Base-by-base conservation (phyloP, 2,329 filamentous ascomycete genomes). In the Fusarium caatingaense region DNA sequence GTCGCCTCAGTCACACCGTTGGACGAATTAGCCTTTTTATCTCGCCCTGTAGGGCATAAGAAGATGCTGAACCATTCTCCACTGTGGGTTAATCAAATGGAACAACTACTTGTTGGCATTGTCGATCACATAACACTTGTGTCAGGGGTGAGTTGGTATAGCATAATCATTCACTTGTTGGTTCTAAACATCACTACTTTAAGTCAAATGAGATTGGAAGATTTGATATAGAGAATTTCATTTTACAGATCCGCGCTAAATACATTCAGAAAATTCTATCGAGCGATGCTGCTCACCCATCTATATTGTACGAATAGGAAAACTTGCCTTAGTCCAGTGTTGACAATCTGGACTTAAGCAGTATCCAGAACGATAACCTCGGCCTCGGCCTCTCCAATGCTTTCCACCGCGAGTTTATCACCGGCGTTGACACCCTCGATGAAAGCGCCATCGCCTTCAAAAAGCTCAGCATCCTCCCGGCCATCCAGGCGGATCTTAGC, bases 391-490 rank as follows among this genome's bases (percentile, higher is more conserved):
- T 89, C 88, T 3, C 91, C 91, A 37, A 92, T 83, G 74, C 88
- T 92, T 80, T 93, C 89, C 34, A 93, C 84, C 3, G 79, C 80
- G 40, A 93, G 79, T 72, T 85, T 86, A 77, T 93, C 91, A 1
- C 90, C 91, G 12, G 85, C 87, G 72, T 86, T 87, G 13, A 93
- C 85, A 16, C 80, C 80, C 9, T 90, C 89, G 9, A 97, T 82
- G 79, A 93, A 96, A 2, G 92, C 92, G 18, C 93, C 93, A 80
- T 97, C 93, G 0, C 93, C 93, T 80, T 97, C 93, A 2, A 82
- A 83, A 20, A 97, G 78, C 70, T 81, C 80, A 1, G 87, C 87
- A 67, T 92, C 89, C 46, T 92, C 89, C 60, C 89, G 82, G 2
- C 88, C 88, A 75, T 86, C 92, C 73, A 91, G 82, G 70, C 87